Conservation (phyloP, 1,284 basidiomycete genomes). For the Tetrapyrgos nigripes region DNA sequence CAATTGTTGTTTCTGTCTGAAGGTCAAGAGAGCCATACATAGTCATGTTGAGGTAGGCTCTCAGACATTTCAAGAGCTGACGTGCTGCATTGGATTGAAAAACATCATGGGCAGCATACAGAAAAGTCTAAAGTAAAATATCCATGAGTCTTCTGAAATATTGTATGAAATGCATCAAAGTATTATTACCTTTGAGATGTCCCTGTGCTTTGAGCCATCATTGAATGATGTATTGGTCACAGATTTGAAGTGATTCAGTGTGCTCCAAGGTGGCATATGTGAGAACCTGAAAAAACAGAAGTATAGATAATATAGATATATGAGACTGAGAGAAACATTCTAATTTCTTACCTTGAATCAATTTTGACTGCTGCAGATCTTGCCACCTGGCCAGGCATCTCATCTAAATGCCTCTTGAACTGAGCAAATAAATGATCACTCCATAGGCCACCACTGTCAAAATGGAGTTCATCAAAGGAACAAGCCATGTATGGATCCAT, state of each 20-base stretch:
- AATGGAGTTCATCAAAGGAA: constrained; percentile 45
- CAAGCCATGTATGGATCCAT: constrained; percentile 36
- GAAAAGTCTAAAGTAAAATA: constrained; percentile 2
- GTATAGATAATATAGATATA: neutral
- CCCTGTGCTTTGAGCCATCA: constrained; percentile 30
- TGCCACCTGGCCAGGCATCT: neutral
- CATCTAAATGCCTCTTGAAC: constrained; percentile 21
- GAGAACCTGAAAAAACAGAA: constrained; percentile 23
- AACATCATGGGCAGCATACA: neutral
- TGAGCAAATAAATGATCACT: constrained; percentile 34
- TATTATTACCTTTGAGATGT: constrained; percentile 6
- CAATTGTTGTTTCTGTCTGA: neutral
- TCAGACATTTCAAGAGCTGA: constrained; percentile 1
- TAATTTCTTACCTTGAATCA: neutral
- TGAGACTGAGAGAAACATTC: neutral
- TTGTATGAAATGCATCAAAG: neutral
- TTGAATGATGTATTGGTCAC: constrained; percentile 36
- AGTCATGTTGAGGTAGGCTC: constrained; percentile 1
- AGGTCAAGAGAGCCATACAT: neutral
- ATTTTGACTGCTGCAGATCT: neutral
- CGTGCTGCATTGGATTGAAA: constrained; percentile 1
- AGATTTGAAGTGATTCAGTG: constrained; percentile 37
- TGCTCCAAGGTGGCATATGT: constrained; percentile 38
- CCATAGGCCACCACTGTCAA: constrained; percentile 38
- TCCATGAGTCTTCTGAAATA: neutral